A percentile compares a stretch with the other conserved stretches of the same genome.
These are phyloP conservation scores for Sindora glabra DNA, from an alignment of 306 rosid species.

Conservation along the genomic window DNA sequence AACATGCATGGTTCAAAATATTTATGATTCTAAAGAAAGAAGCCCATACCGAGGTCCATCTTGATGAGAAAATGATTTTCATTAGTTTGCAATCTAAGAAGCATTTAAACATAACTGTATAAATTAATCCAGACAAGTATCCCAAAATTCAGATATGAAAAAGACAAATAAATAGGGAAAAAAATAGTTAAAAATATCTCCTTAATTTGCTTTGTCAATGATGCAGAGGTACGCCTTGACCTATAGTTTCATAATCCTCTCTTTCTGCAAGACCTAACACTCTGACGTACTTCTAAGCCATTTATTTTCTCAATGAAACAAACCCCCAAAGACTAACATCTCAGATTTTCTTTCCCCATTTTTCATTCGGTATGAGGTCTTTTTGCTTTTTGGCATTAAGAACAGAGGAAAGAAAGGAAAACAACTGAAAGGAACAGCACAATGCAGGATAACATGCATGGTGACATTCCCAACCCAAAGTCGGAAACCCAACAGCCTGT, in stretches of 20 bases:
- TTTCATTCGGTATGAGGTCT: slow-evolving; percentile 24
- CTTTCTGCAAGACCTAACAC: slow-evolving; percentile 25
- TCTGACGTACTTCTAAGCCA: slow-evolving; percentile 10
- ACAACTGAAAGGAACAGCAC: slow-evolving; percentile 25
- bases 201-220: slow-evolving; percentile 24
- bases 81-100: background rate
- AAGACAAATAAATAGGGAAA: slow-evolving; percentile 1
- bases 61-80: background rate
- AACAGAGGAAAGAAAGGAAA: slow-evolving; percentile 32
- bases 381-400: slow-evolving; percentile 26
- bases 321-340: too few species aligned
- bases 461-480: slow-evolving; percentile 29
- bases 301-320: too few species aligned
- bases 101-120: background rate
- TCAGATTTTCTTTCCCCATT: too few species aligned
- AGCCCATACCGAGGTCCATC: background rate
- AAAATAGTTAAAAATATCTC: slow-evolving; percentile 6
- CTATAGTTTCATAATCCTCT: slow-evolving; percentile 33
- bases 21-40: too few species aligned
- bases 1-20: too few species aligned
- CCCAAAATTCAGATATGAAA: slow-evolving; percentile 16
- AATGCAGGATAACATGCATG: slow-evolving; percentile 12
- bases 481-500: slow-evolving; percentile 21
- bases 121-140: slow-evolving; percentile 12
- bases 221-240: slow-evolving; percentile 13